Base-by-base conservation (phyloP, 768 basidiomycete genomes). In the Coprinellus micaceus region DNA sequence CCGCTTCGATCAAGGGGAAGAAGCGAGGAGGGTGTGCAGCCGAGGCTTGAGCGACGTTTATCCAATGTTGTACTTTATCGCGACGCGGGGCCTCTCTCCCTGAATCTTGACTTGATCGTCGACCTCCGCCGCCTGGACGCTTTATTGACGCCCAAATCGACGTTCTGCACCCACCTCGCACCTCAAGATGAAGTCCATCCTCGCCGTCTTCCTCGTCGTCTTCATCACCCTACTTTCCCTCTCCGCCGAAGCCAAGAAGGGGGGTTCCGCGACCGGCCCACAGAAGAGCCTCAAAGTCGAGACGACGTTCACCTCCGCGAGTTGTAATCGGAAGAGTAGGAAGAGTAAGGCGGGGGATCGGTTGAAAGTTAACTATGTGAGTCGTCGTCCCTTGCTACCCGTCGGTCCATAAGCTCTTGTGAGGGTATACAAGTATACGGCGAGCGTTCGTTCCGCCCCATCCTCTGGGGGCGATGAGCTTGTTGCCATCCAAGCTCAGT, bases 31-130 rank as follows among this genome's bases (percentile, higher is more conserved):
- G n/a, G n/a, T n/a, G n/a, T n/a, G n/a, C n/a, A n/a, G n/a, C 49
- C 49, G 49, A 51, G 29, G 49, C 49, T 51, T 30, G 36, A 21
- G 49, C 49, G 49, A 51, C 49, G 30, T 30, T 51, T 51, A 51
- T 51, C 49, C 49, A 36, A 37, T 10, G 11, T 10, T 19, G 49
- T 51, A 51, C 33, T n/a, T 36, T 37, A 51, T 37, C 13, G 9
- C 47, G 26, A 17, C 19, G 22, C n/a, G 12, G 28, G 12, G 24
- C 17, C 29, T 26, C 33, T n/a, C n/a, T n/a, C n/a, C n/a, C n/a
- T n/a, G n/a, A 21, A 17, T 17, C 7, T 17, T 43, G 7, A 7
- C 40, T 43, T 43, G 13, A 6, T 43, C 13, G 49, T 36, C 28
- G 26, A 48, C 47, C 24, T 26, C 10, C 49, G n/a, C 29, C 19